A percentile compares a stretch with the other conserved stretches of the same genome.
Conservation (phyloP, 1,139 yeast species). For the Suhomyces coccinellae region DNA sequence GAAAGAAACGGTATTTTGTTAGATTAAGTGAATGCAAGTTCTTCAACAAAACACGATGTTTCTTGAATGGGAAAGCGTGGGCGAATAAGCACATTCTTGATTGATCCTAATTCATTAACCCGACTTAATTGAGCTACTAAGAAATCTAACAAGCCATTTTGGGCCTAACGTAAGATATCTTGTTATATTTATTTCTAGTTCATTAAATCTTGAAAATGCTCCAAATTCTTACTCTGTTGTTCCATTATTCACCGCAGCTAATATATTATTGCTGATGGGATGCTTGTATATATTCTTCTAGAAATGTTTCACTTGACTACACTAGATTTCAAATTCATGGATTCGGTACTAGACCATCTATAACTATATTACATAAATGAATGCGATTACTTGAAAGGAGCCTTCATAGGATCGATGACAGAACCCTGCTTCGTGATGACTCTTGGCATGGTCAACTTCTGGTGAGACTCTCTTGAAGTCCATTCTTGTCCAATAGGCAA, state of each 20-base stretch:
- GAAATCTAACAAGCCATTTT: too few species aligned
- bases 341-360: conserved; percentile 5
- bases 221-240: too few species aligned
- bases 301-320: background rate
- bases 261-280: background rate
- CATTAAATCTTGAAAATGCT: too few species aligned
- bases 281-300: background rate
- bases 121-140: too few species aligned
- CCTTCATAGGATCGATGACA: conserved; percentile 86
- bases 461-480: conserved; percentile 87
- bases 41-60: too few species aligned
- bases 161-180: too few species aligned
- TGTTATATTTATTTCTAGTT: too few species aligned
- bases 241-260: too few species aligned
- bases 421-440: conserved; percentile 84
- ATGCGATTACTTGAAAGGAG: conserved; percentile 53
- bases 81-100: too few species aligned
- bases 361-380: conserved; percentile 4
- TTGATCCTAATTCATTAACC: too few species aligned
- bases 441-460: conserved; percentile 84
- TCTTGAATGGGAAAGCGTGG: too few species aligned
- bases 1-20: conserved; percentile 69
- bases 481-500: conserved; percentile 99
- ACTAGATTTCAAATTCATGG: background rate
- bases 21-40: background rate